phyloP scores from a whole-genome alignment of 2,329 filamentous ascomycete genomes.

The Blumeria hordei region DNA sequence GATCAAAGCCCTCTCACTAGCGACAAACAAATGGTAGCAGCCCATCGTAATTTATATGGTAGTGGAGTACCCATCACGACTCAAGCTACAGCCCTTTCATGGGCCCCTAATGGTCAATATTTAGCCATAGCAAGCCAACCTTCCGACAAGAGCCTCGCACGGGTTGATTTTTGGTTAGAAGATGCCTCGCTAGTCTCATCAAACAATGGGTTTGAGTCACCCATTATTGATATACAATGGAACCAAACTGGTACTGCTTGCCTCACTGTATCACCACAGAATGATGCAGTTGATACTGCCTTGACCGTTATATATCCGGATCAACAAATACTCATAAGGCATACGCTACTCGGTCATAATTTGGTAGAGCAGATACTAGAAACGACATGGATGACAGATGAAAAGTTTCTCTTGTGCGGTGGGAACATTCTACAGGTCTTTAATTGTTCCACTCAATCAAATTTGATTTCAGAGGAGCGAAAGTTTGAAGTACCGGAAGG shows the following conservation, averaged over 20 bases:
- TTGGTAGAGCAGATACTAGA: conserved; percentile 28
- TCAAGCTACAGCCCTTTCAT: conserved; percentile 33
- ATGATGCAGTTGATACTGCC: conserved; percentile 25
- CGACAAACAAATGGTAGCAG: conserved; percentile 15
- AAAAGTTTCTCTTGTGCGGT: conserved; percentile 33
- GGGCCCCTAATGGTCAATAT: conserved; percentile 29
- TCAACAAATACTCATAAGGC: conserved; percentile 16
- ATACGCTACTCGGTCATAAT: conserved; percentile 25
- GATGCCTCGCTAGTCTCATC: conserved; percentile 27
- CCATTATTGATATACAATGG: conserved; percentile 36
- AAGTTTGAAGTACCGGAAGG: conserved; percentile 29
- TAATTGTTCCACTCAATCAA: conserved; percentile 19
- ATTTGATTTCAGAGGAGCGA: conserved; percentile 20
- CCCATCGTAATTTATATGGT: conserved; percentile 24
- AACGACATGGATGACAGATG: conserved; percentile 32
- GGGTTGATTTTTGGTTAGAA: conserved; percentile 29
- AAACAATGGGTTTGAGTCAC: conserved; percentile 33
- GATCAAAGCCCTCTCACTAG: conserved; percentile 14
- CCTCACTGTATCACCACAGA: conserved; percentile 30
- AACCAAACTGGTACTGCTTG: conserved; percentile 30
- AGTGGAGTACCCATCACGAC: conserved; percentile 26
- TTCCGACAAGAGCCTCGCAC: conserved; percentile 21
- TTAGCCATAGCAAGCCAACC: conserved; percentile 35
- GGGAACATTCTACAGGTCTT: conserved; percentile 28
- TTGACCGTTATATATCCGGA: conserved; percentile 25